Evolutionary conservation across 306 rosid species (phyloP), one percentile per base, ranked within the genome.

Genomic region (Cucurbita moschata): DNA sequence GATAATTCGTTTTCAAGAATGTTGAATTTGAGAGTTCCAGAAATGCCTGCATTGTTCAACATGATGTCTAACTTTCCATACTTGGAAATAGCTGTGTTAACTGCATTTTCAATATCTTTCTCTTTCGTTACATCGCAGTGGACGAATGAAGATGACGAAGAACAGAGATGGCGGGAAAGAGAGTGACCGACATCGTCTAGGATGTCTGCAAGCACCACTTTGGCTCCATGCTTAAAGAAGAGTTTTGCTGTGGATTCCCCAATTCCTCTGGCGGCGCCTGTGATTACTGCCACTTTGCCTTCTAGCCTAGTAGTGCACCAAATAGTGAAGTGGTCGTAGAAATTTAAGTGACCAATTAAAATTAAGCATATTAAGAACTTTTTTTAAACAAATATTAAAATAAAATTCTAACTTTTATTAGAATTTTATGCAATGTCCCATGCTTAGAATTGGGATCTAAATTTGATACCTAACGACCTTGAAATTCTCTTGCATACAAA

Each of bases 211-310:
- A 89, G 82, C 1, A 86, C 76, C 0, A 85, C 81, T 63, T 77
- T 73, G 2, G 91, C 86, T 12, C 87, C 89, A 10, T 86, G 91
- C 53, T 74, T 69, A 0, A 85, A 43, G 79, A 86, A 89, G 39
- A 86, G 79, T 37, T 80, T 75, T 15, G 83, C 82, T 0, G 87
- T 79, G 46, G 52, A 47, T 35, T 86, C 91, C 1, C 89, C 89
- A 0, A 89, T 82, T 46, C 95, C 89, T 9, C 87, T 77, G 0
- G 88, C 85, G 0, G 85, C 88, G 0, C 96, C 91, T 0, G 96
- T 89, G 54, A 89, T 62, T 5, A 89, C 0, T 0, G 88, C 86
- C 68, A 89, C 91, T 56, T 87, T 89, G 11, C 89, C 91, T 53
- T 86, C 90, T 35, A 86, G 84, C 80, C 87, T 84, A n/a, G 14